Evolutionary conservation across 176 grass and related monocot genomes (phyloP).

Genomic region (Oryza glumipatula): DNA sequence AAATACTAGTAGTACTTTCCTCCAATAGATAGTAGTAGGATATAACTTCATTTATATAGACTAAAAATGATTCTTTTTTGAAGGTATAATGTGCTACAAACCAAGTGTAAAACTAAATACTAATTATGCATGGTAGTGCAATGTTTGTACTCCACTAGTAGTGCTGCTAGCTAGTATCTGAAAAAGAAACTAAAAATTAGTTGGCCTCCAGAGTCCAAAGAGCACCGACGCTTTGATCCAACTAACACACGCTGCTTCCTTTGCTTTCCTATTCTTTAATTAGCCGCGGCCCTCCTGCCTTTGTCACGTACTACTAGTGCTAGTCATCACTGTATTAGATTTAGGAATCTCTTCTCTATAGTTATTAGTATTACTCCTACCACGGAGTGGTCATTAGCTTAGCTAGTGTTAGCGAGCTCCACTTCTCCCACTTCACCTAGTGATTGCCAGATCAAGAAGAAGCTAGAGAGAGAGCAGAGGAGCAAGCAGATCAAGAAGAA

Average conservation of each 20-base stretch:
- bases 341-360: not conserved
- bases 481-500: not conserved
- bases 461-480: not conserved
- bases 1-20: not conserved
- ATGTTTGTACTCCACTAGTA: not conserved
- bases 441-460: not conserved
- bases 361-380: not conserved
- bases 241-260: not conserved
- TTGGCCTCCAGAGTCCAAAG: not conserved
- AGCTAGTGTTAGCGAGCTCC: not conserved
- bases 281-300: not conserved
- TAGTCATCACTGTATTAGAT: not conserved
- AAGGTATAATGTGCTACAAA: no score
- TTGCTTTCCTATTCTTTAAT: not conserved
- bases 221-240: constrained; percentile 37
- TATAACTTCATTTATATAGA: not conserved
- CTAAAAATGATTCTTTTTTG: no score
- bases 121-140: no score
- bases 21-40: not conserved
- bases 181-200: not conserved
- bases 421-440: no score
- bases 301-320: not conserved
- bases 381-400: not conserved
- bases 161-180: no score
- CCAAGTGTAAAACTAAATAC: not conserved